Percentiles rank a stretch among this genome's conserved stretches.
phyloP scores from a whole-genome alignment of 495 filamentous ascomycete species.

The Penicillium turbatum region DNA sequence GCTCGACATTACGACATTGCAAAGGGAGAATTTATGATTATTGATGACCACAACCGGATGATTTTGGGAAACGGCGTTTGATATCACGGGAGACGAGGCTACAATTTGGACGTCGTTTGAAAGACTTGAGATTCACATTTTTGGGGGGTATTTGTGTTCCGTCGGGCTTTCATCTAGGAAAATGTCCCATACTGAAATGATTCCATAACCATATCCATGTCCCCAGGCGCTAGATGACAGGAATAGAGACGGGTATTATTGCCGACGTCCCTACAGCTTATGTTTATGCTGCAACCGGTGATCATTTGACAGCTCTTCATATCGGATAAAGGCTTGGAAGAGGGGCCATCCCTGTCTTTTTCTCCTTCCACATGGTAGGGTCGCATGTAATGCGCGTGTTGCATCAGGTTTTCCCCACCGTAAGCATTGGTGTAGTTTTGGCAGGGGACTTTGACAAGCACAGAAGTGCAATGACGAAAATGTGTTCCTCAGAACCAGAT shows the following conservation, averaged over 20 bases:
- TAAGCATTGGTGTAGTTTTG: background rate
- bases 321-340: background rate
- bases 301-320: background rate
- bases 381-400: background rate
- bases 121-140: slow-evolving; percentile 4
- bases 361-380: background rate
- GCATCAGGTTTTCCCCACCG: background rate
- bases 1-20: background rate
- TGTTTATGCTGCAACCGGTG: background rate
- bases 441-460: background rate
- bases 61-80: background rate
- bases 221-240: background rate
- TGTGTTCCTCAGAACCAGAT: slow-evolving; percentile 60
- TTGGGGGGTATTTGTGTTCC: background rate
- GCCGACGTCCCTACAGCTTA: background rate
- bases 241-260: background rate
- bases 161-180: background rate
- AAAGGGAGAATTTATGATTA: slow-evolving; percentile 6
- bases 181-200: background rate
- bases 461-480: background rate
- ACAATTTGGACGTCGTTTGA: background rate
- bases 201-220: background rate
- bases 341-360: background rate
- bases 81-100: slow-evolving; percentile 1
- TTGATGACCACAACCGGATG: slow-evolving; percentile 14